A percentile compares a stretch with the other conserved stretches of the same genome.
Conservation (phyloP, 2,329 filamentous ascomycete genomes). For the Cladosporium oxysporum region DNA sequence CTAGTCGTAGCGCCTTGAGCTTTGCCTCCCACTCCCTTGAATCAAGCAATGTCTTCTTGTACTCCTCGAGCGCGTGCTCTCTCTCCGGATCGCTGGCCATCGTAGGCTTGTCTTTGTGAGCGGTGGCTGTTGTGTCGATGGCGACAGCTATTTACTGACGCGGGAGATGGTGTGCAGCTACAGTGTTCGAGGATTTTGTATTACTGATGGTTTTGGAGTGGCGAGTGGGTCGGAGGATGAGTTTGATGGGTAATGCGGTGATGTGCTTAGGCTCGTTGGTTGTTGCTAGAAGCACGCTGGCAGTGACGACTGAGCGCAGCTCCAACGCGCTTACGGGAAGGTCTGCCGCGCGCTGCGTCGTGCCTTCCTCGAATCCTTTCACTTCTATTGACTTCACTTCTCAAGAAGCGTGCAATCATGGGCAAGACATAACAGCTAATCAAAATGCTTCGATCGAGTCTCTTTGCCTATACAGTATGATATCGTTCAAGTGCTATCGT, state of each 20-base stretch:
- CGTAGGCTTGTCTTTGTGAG: slow-evolving; percentile 4
- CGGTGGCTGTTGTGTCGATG: slow-evolving; percentile 8
- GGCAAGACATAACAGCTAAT: no score
- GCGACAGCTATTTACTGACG: not conserved
- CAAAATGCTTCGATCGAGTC: no score
- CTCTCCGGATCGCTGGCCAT: slow-evolving; percentile 50
- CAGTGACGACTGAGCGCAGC: not conserved
- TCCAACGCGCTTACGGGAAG: not conserved
- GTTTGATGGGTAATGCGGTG: not conserved
- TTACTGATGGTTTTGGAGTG: not conserved
- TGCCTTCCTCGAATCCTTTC: no score
- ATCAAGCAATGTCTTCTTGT: slow-evolving; percentile 67
- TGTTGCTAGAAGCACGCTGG: not conserved
- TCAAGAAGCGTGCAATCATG: no score
- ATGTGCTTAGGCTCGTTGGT: not conserved
- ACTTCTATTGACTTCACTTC: no score
- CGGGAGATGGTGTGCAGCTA: not conserved
- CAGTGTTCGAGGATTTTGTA: not conserved
- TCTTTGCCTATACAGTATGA: no score
- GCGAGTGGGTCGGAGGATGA: not conserved
- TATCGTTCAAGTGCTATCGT: no score
- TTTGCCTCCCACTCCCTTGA: slow-evolving; percentile 99
- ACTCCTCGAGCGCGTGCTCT: slow-evolving; percentile 54
- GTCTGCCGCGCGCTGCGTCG: not conserved
- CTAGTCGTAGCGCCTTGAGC: slow-evolving; percentile 87